Evolutionary conservation across 768 basidiomycete genomes (phyloP).

Genomic region (Lenzites betulinus): DNA sequence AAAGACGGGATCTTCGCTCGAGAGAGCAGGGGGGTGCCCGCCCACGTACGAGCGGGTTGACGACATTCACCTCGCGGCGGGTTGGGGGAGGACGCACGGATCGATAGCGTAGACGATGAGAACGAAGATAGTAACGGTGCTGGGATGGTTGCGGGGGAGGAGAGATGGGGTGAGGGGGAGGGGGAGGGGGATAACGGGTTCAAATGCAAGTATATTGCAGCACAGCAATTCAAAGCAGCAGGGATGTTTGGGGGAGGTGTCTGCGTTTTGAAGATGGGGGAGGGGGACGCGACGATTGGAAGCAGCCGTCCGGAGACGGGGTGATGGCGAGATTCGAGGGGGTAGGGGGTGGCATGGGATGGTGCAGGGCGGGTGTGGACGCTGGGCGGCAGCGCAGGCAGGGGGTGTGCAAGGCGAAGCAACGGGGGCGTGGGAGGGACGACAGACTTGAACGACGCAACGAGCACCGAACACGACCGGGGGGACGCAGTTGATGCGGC

Average conservation of each 20-base stretch:
- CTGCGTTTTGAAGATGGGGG: too few species aligned
- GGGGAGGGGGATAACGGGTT: conserved; percentile 1
- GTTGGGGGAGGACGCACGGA: background rate
- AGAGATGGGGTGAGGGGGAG: background rate
- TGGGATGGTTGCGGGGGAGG: background rate
- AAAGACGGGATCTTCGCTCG: conserved; percentile 5
- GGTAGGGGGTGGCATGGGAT: background rate
- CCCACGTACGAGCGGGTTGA: conserved; percentile 12
- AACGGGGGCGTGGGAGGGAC: background rate
- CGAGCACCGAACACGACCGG: too few species aligned
- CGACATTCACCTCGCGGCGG: background rate
- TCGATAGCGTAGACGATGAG: background rate
- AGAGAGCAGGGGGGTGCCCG: conserved; percentile 7
- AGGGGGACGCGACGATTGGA: too few species aligned
- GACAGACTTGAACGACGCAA: background rate
- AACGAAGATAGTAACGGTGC: background rate
- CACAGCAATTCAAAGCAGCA: background rate
- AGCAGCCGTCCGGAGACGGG: too few species aligned
- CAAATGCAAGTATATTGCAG: background rate
- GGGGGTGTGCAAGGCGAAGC: background rate
- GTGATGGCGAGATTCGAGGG: background rate
- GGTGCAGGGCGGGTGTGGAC: too few species aligned
- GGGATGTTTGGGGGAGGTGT: too few species aligned
- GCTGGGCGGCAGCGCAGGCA: background rate
- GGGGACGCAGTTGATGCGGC: background rate